Evolutionary conservation across 2,329 filamentous ascomycete genomes (phyloP), one percentile per base, ranked within the genome.

Genomic region (Hypoxylon sp.): DNA sequence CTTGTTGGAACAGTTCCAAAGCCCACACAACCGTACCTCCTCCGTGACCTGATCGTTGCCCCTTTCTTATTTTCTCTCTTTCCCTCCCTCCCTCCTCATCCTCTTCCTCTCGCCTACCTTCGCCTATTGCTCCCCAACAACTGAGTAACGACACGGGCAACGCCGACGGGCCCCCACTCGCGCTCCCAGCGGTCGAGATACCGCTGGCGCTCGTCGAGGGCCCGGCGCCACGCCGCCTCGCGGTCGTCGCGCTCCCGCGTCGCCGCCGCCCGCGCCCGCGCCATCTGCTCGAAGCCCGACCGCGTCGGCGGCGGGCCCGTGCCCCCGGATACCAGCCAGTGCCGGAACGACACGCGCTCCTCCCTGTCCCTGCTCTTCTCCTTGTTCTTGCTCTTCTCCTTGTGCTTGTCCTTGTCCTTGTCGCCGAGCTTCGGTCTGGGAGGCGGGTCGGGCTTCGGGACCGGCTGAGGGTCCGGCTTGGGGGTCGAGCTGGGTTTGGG

Each of bases 281-380:
- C 42, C 64, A 64, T 65, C 13, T 58, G 63, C 8, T 46, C 24
- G 23, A 64, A 59, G 52, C 23, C 43, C 4, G 42, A 10, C n/a
- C 10, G 11, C 20, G 29, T 53, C 10, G 64, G 63, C 20, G 64
- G 60, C 1, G 50, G 47, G 17, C 62, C 60, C 7, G 18, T 46
- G 27, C 64, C 64, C 8, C 62, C 62, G 10, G 29, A 23, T 2
- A 54, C 4, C 4, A 53, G 41, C 60, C 63, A 67, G 45, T 40
- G 24, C 5, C 10, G 11, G 26, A 38, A 31, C 4, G 60, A 50
- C 15, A 63, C 13, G 20, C 45, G 57, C 3, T 50, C 27, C 8
- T 49, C n/a, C n/a, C n/a, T n/a, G n/a, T n/a, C n/a, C n/a, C n/a
- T n/a, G n/a, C n/a, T n/a, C n/a, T n/a, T n/a, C n/a, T n/a, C n/a